These are phyloP conservation scores for Hanseniaspora gamundiae DNA, from an alignment of 1,139 yeast genomes.

Conservation along the genomic window DNA sequence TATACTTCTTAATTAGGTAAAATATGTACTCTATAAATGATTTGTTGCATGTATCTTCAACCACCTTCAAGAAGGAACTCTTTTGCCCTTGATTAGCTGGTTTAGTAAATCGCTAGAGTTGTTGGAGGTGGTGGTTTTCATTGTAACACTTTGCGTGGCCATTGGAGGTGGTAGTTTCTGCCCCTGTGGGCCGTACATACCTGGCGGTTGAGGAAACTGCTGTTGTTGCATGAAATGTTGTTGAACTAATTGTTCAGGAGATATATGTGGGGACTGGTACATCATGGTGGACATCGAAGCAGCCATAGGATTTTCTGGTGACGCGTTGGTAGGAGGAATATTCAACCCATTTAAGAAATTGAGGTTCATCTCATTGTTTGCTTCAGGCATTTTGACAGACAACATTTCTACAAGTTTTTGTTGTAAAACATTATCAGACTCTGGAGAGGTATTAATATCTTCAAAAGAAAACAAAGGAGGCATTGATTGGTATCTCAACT, in stretches of 20 bases:
- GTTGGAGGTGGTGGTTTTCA: conserved; percentile 9
- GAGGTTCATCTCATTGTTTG: conserved; percentile 16
- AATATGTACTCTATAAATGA: no score
- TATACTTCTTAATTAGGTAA: no score
- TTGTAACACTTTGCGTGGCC: conserved; percentile 36
- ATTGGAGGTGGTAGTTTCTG: conserved; percentile 14
- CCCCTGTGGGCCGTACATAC: conserved; percentile 9
- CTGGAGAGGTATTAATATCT: conserved; percentile 17
- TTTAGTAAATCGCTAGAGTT: conserved; percentile 53
- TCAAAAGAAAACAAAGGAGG: conserved; percentile 36
- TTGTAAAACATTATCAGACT: conserved; percentile 20
- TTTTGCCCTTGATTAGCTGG: conserved; percentile 62
- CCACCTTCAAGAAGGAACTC: conserved; percentile 14
- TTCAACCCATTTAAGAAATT: conserved; percentile 16
- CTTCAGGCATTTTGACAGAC: conserved; percentile 15
- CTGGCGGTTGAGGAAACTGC: conserved; percentile 8
- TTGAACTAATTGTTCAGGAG: conserved; percentile 4
- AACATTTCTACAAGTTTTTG: conserved; percentile 23
- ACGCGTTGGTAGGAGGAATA: background rate
- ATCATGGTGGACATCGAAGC: conserved; percentile 15
- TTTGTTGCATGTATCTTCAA: no score
- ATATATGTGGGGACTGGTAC: background rate
- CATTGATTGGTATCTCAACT: conserved; percentile 10
- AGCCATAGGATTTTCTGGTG: conserved; percentile 24
- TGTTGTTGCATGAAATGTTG: conserved; percentile 12